phyloP scores from a whole-genome alignment of 2,329 filamentous ascomycete species.

The Neonectria magnoliae region DNA sequence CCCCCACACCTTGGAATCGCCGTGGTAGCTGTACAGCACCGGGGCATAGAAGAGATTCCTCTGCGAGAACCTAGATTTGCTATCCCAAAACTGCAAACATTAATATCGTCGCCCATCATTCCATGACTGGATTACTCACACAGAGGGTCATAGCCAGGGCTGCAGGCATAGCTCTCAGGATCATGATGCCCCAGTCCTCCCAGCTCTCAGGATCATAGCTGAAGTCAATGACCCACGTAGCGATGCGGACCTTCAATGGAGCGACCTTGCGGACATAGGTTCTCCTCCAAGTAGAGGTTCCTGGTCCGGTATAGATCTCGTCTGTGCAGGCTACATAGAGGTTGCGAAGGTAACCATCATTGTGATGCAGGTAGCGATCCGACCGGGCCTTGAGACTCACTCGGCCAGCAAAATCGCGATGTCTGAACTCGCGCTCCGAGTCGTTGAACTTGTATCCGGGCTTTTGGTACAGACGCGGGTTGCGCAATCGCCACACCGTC shows the following conservation, averaged over 20 bases:
- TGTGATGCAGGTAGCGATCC: conserved; percentile 40
- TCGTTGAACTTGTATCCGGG: conserved; percentile 35
- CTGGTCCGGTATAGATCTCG: conserved; percentile 38
- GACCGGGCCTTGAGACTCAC: conserved; percentile 35
- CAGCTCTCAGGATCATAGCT: conserved; percentile 41
- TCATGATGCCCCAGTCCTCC: conserved; percentile 41
- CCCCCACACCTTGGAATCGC: conserved; percentile 41
- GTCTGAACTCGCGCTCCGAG: conserved; percentile 29
- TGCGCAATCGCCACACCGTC: conserved; percentile 33
- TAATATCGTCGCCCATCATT: background rate
- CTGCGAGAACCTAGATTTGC: conserved; percentile 24
- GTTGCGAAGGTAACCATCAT: conserved; percentile 40
- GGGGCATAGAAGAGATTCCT: conserved; percentile 37
- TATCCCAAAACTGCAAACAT: conserved; percentile 36
- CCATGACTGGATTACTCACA: conserved; percentile 19
- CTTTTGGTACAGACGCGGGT: conserved; percentile 37
- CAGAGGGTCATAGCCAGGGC: conserved; percentile 39
- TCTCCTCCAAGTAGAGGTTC: conserved; percentile 42
- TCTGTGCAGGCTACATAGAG: conserved; percentile 41
- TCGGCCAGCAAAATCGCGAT: conserved; percentile 39
- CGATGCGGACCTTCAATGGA: conserved; percentile 39
- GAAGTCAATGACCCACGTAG: conserved; percentile 43
- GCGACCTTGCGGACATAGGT: conserved; percentile 42
- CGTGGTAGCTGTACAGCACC: conserved; percentile 38
- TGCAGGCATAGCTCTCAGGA: conserved; percentile 36